Base-by-base conservation (phyloP, 1,284 basidiomycete genomes). In the Ustilago tritici region DNA sequence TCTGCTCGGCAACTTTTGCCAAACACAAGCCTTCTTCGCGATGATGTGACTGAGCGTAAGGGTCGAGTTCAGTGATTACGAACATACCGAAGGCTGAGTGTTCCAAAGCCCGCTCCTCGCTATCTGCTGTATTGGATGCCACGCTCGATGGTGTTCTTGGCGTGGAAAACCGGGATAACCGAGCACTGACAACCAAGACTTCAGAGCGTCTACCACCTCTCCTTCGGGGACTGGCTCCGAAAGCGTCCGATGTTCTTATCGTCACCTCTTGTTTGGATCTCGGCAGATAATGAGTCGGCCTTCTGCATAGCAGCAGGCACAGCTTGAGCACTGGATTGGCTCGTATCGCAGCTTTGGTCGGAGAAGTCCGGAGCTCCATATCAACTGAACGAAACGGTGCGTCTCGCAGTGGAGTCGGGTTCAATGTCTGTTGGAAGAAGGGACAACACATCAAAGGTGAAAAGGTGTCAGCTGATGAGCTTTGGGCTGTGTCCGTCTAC, bases 101-200 rank as follows among this genome's bases (percentile, higher is more conserved):
- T 46, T 41, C 36, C 36, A 41, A 17, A 46, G 43, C 11, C 43
- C 17, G 11, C 23, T 19, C 6, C 43, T 46, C 43, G 43, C 7
- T 46, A 19, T 46, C 43, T 19, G n/a, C 15, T 19, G n/a, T 6
- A 15, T 46, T 19, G n/a, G 6, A 15, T 46, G 7, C n/a, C 7
- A 46, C 43, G n/a, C 40, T 41, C 19, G 43, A 19, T 46, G n/a
- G 43, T 19, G 43, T 46, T 34, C 49, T 52, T 52, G 49, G 49
- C 49, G 49, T 32, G 49, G 49, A 52, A 31, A 32, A 31, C 5
- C 11, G 43, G 43, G 9, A 19, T 46, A 46, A 19, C n/a, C 43
- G 43, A 46, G n/a, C 43, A 7, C 17, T 46, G 17, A 8, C 43
- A 19, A 9, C n/a, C 11, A n/a, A n/a, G 4, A 46, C 19, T 19